phyloP scores from a whole-genome alignment of 2,329 filamentous ascomycete species.

The Alternaria hordeiaustralica region DNA sequence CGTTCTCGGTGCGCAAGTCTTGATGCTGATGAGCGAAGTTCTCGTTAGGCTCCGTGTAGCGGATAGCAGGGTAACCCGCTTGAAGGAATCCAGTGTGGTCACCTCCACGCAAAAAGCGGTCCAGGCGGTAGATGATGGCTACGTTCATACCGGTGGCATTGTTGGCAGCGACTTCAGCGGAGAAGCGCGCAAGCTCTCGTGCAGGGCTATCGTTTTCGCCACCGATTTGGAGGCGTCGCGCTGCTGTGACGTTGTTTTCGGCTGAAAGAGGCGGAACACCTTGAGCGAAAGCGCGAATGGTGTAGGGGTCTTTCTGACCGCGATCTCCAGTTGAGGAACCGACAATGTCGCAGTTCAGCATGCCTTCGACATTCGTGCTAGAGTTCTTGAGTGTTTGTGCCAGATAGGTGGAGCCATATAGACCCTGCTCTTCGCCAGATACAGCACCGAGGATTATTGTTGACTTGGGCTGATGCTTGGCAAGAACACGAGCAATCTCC shows the following conservation, averaged over 20 bases:
- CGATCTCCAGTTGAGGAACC: constrained; percentile 58
- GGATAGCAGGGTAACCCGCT: constrained; percentile 61
- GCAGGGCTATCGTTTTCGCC: constrained; percentile 63
- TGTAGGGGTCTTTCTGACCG: constrained; percentile 56
- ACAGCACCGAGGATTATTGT: constrained; percentile 65
- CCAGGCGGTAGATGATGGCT: constrained; percentile 62
- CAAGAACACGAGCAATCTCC: constrained; percentile 62
- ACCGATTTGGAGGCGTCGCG: constrained; percentile 50
- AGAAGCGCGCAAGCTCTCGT: constrained; percentile 62
- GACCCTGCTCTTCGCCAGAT: constrained; percentile 64
- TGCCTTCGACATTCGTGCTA: constrained; percentile 62
- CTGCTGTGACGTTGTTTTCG: constrained; percentile 49
- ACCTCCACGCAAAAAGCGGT: constrained; percentile 63
- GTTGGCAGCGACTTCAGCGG: constrained; percentile 62
- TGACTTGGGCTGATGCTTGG: constrained; percentile 55
- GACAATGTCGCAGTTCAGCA: constrained; percentile 66
- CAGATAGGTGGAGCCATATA: constrained; percentile 60
- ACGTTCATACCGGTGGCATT: constrained; percentile 61
- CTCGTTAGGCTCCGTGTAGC: constrained; percentile 66
- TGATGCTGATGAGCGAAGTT: constrained; percentile 66
- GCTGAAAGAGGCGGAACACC: constrained; percentile 51
- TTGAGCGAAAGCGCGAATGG: constrained; percentile 63
- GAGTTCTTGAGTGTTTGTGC: constrained; percentile 61
- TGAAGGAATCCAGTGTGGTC: constrained; percentile 64
- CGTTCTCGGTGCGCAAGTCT: constrained; percentile 57